Base-by-base conservation (phyloP, 352 stramenopile genomes). In the Phytophthora syringae region DNA sequence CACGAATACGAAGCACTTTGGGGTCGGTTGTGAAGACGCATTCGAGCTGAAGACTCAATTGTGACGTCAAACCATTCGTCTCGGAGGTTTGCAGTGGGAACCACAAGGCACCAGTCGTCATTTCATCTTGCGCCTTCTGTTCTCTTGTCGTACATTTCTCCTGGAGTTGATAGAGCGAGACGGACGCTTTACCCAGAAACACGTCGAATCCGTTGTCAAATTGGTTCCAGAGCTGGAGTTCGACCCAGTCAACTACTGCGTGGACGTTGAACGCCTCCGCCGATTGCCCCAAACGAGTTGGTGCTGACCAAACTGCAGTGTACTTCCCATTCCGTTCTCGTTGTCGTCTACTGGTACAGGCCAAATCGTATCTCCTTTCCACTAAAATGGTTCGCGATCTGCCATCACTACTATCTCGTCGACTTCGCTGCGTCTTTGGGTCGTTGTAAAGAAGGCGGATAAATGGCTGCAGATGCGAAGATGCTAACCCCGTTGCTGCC, bases 201-300 rank as follows among this genome's bases (percentile, higher is more conserved):
- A 89, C 76, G 20, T 84, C 74, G 43, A 89, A 75, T 13, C 78
- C 80, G 11, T 64, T 82, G 18, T 67, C 56, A 47, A 90, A 89
- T 4, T 60, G 70, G 57, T 90, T 90, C 84, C 84, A 92, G 15
- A 89, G 48, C 55, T 92, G 78, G 3, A 90, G 40, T 37, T 90
- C 76, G 50, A 90, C 52, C 56, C 52, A 82, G 12, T 86, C 52
- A 7, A 81, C 62, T 7, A 42, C 62, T 0, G 66, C n/a, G 10
- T 79, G 77, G 16, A 86, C 45, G 39, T 74, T 56, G 34, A 73
- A 73, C 5, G 65, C 24, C 36, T 69, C 21, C 42, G 59, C 22
- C 15, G 30, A 39, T n/a, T 15, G 30, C 13, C 30, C n/a, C 6
- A n/a, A 40, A 27, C 54, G 20, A 11, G 25, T 45, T 10, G 21